These are phyloP conservation scores for Barnettozyma wickerhamii DNA, from an alignment of 805 yeast genomes.

Conservation along the genomic window DNA sequence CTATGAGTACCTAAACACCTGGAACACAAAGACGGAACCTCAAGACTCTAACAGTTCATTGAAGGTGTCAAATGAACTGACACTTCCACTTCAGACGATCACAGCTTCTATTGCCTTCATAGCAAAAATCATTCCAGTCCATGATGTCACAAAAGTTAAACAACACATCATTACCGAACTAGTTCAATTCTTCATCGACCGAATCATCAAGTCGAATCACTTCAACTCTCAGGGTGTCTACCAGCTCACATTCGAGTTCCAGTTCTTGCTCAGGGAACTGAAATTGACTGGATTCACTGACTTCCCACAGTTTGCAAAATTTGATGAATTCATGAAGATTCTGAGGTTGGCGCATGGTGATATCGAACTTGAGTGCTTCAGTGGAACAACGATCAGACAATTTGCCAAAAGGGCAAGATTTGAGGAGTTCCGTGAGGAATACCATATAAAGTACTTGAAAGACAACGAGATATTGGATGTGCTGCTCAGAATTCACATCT, in stretches of 20 bases:
- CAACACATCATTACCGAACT: conserved; percentile 24
- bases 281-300: neutral
- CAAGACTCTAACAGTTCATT: conserved; percentile 3
- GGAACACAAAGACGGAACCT: conserved; percentile 21
- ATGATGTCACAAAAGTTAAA: conserved; percentile 20
- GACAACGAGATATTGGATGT: conserved; percentile 35
- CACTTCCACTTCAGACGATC: conserved; percentile 22
- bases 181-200: conserved; percentile 30
- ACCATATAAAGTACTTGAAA: conserved; percentile 19
- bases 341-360: conserved; percentile 27
- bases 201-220: conserved; percentile 33
- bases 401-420: conserved; percentile 29
- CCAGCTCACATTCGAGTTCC: conserved; percentile 31
- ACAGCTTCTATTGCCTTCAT: conserved; percentile 21
- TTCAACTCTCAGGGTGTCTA: conserved; percentile 30
- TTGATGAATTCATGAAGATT: conserved; percentile 17
- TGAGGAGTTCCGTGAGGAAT: conserved; percentile 20
- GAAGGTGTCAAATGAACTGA: conserved; percentile 25
- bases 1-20: conserved; percentile 30
- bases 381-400: conserved; percentile 21
- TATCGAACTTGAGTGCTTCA: conserved; percentile 7
- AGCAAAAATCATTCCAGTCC: conserved; percentile 10
- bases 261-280: conserved; percentile 2
- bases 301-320: conserved; percentile 6
- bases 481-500: conserved; percentile 29